Conservation (phyloP, 352 stramenopile genomes). For the Pythium biforme region DNA sequence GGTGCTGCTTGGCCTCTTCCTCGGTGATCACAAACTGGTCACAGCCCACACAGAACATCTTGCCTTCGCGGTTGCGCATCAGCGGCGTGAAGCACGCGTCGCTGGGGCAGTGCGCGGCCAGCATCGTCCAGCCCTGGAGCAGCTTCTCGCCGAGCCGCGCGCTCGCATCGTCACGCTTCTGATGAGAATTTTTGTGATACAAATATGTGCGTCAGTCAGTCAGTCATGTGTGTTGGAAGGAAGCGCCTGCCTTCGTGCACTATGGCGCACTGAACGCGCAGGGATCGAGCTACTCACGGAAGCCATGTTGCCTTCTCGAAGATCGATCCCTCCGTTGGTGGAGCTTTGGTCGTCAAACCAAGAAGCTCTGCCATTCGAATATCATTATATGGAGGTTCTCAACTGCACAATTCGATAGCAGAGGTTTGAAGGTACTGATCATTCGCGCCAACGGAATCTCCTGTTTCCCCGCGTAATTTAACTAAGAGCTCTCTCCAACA, state of each 20-base stretch:
- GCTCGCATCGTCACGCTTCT: constrained; percentile 76
- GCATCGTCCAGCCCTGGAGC: constrained; percentile 81
- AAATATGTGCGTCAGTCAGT: neutral
- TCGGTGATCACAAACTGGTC: constrained; percentile 74
- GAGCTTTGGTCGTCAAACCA: constrained; percentile 1
- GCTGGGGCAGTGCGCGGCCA: constrained; percentile 61
- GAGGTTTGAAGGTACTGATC: constrained; percentile 6
- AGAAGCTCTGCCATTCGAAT: neutral
- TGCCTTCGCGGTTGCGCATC: constrained; percentile 72
- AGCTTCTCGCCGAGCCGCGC: constrained; percentile 78
- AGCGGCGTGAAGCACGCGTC: constrained; percentile 77
- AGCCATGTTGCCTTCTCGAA: neutral
- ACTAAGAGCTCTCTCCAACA: constrained; percentile 7
- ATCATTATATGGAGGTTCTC: constrained; percentile 10
- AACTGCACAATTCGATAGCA: no score
- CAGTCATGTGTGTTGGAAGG: no score
- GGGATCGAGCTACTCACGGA: no score
- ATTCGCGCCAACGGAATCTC: constrained; percentile 14
- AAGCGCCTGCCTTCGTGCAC: no score
- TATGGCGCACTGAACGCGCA: no score
- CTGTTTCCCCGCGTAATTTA: constrained; percentile 5
- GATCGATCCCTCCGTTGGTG: neutral
- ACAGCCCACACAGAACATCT: constrained; percentile 81
- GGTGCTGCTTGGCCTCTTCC: constrained; percentile 60
- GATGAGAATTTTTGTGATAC: no score